Conservation (phyloP, 805 yeast species). For the Pichia californica region DNA sequence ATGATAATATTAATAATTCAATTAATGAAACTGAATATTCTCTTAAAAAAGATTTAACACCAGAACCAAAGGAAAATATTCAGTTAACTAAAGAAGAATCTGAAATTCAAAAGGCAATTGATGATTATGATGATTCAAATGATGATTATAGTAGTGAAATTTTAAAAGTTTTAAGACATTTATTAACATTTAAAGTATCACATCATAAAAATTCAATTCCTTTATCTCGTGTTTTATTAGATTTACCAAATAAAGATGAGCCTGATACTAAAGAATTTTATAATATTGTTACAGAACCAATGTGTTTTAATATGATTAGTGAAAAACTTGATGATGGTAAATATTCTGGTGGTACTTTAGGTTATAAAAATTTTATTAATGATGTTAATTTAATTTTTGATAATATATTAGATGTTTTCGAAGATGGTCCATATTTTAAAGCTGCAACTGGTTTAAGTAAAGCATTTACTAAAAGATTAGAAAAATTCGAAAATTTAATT, state of each 20-base stretch:
- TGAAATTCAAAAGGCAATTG: neutral
- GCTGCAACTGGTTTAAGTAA: conserved; percentile 61
- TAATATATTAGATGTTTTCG: conserved; percentile 77
- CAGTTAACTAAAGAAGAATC: neutral
- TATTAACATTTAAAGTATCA: conserved; percentile 14
- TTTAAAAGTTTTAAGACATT: conserved; percentile 10
- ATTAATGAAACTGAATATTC: too few species aligned
- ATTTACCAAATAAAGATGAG: conserved; percentile 65
- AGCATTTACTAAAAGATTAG: conserved; percentile 39
- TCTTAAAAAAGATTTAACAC: too few species aligned
- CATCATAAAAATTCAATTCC: conserved; percentile 18
- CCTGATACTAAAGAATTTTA: conserved; percentile 60
- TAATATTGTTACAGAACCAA: conserved; percentile 61
- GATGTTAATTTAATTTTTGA: conserved; percentile 60
- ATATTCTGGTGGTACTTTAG: conserved; percentile 41
- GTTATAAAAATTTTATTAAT: conserved; percentile 51
- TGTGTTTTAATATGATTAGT: conserved; percentile 58
- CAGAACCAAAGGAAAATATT: conserved; percentile 1
- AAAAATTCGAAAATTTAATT: conserved; percentile 27
- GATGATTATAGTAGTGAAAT: conserved; percentile 14
- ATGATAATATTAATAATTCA: too few species aligned
- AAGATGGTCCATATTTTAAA: conserved; percentile 63
- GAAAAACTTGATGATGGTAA: conserved; percentile 45
- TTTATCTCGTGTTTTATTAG: conserved; percentile 48
- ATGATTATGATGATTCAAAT: conserved; percentile 3